Conservation (phyloP, 78 protist species). For the Protostelium mycophagum region DNA sequence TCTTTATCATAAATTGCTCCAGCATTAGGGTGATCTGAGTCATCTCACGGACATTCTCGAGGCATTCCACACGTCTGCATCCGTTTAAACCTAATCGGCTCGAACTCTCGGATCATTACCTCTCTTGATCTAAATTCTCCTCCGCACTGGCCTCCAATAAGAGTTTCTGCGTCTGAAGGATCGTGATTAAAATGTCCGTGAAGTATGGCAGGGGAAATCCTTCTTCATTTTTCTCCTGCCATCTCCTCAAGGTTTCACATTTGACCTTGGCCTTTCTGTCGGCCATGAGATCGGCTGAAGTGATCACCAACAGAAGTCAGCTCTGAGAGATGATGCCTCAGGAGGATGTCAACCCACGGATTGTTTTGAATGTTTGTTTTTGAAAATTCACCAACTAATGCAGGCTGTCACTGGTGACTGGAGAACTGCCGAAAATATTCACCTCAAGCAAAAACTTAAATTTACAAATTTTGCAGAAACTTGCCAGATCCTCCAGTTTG, state of each 20-base stretch:
- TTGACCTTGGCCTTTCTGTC: not conserved
- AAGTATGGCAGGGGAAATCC: not conserved
- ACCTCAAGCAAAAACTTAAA: too few relatives aligned
- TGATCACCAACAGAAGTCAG: too few relatives aligned
- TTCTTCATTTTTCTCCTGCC: not conserved
- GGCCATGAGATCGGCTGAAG: too few relatives aligned
- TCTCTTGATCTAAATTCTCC: not conserved
- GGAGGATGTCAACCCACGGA: too few relatives aligned
- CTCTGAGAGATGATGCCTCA: too few relatives aligned
- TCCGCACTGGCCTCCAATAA: not conserved
- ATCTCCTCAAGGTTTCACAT: not conserved
- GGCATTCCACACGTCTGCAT: not conserved
- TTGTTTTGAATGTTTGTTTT: too few relatives aligned
- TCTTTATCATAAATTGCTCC: not conserved
- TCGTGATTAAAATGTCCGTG: not conserved
- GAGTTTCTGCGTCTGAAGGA: not conserved
- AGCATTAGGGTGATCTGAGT: not conserved
- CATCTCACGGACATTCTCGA: not conserved
- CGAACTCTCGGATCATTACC: not conserved
- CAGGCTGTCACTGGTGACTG: too few relatives aligned
- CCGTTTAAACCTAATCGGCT: not conserved
- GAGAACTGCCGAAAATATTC: too few relatives aligned
- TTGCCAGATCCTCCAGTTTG: too few relatives aligned
- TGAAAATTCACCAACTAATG: too few relatives aligned
- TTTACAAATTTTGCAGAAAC: too few relatives aligned